Evolutionary conservation across 371 early-diverging fungal genomes (phyloP), one percentile per base, ranked within the genome.

Genomic region (Rhizopus sp.): DNA sequence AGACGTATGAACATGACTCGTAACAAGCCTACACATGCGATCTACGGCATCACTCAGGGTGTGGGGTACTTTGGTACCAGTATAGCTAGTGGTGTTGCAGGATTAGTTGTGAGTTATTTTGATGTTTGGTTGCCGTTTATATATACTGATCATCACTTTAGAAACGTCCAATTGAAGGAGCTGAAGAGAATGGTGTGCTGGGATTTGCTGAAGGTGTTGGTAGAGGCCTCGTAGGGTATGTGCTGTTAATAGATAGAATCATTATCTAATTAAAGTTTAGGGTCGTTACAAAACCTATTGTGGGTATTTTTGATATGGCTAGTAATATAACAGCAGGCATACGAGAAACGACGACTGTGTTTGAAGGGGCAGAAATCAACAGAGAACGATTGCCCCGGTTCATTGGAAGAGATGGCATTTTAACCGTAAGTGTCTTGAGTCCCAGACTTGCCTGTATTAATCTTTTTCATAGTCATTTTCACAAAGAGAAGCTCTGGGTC

Each of bases 311-410:
- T 59, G 96, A 95, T 57, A 72, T 94, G 53, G 93, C 93, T 0
- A 88, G 88, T 8, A 90, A 89, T 63, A 86, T 95, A 0, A 72
- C 75, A 4, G 80, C 79, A 23, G 97, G 98, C 41, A 97, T 99
- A 64, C 89, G 92, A 12, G 96, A 97, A 75, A 96, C 97, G 7
- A 95, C 99, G 0, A 94, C 92, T 0, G 93, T 94, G 15, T 94
- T 95, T 76, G 94, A 94, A 57, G 83, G 80, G 52, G 76, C 78
- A 17, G 93, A 91, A 45, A 61, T 77, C 29, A 64, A 40, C 15
- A 86, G 96, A 41, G 88, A 90, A 53, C 84, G 99, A 15, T 70
- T 93, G 47, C 98, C 99, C 1, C 89, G 99, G 7, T 87, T 82
- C 60, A 87, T 96, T 23, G 91, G 88, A 37, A 84, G 85, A 57